A percentile compares a stretch with the other conserved stretches of the same genome.
Evolutionary conservation across 371 early-diverging fungal genomes (phyloP).

Genomic region (Funneliformis caledonium): DNA sequence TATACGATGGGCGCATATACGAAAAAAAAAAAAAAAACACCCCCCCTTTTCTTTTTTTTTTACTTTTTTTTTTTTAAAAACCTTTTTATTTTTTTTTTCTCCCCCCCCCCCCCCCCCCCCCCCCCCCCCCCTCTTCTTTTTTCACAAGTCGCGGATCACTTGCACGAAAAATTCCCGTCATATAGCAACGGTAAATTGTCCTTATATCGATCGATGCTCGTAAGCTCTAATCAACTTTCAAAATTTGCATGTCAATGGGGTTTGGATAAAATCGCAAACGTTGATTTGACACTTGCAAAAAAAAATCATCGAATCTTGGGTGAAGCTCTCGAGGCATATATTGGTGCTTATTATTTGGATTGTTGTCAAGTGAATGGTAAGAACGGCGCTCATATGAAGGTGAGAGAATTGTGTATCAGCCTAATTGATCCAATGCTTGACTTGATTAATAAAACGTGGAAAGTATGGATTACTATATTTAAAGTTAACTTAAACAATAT

Average conservation of each 20-base stretch:
- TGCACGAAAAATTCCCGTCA: slow-evolving; percentile 2
- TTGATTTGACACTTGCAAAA: not conserved
- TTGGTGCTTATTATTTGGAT: slow-evolving; percentile 20
- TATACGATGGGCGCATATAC: no score
- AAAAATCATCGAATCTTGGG: not conserved
- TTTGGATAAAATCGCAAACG: not conserved
- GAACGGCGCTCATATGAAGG: not conserved
- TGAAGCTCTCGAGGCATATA: slow-evolving; percentile 24
- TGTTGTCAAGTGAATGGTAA: not conserved
- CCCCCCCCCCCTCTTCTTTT: no score
- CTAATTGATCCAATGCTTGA: not conserved
- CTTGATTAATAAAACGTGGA: not conserved
- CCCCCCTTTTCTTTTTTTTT: no score
- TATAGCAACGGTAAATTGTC: not conserved
- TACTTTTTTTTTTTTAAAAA: no score
- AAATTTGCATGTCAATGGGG: not conserved
- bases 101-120: no score
- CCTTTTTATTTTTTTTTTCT: no score
- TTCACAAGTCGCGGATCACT: not conserved
- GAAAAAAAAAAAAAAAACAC: no score
- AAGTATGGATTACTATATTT: not conserved
- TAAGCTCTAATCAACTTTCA: not conserved
- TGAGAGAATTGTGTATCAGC: not conserved
- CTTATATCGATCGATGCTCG: not conserved
- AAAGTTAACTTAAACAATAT: no score